Base-by-base conservation (phyloP, 371 early-diverging fungal genomes). In the Funneliformis caledonium region DNA sequence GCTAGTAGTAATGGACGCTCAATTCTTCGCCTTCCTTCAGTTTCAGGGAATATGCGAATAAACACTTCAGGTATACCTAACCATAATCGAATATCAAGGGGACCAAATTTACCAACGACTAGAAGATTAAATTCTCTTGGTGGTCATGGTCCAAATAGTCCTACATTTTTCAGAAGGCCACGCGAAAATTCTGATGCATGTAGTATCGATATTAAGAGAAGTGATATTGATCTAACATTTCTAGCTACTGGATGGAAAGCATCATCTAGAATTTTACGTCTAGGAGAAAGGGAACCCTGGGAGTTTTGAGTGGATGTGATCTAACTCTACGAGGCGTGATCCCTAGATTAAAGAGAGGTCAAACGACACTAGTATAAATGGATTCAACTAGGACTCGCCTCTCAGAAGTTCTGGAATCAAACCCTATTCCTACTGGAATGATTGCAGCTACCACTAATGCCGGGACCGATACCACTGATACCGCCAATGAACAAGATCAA, bases 31-130 rank as follows among this genome's bases (percentile, higher is more conserved):
- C 69, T 69, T 19, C 8, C 78, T 8, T 22, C 52, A 59, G 16
- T 75, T 33, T 50, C 52, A 68, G 43, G 37, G 16, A 78, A 19
- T 68, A 68, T 48, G 19, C n/a, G 68, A 68, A 77, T 43, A 62
- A 75, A 59, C 37, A 56, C 59, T 47, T 42, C 77, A 45, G 42
- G 61, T 19, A 64, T 47, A 48, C 65, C 77, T 14, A 61, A 31
- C 22, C 22, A 26, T 43, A 14, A 14, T 52, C 37, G 68, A 45
- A 31, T 37, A 52, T 12, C 26, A 37, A 76, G 22, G 22, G 64
- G 52, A 56, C 67, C 69, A 26, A 43, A 42, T 76, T 76, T 65
- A 43, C 77, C 77, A 64, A 42, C 77, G 10, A 64, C 14, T n/a
- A 33, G 26, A 22, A 45, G 50, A 56, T 48, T 62, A 45, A 60